phyloP scores from a whole-genome alignment of 495 filamentous ascomycete species.

The Hypoxylon lenormandii region DNA sequence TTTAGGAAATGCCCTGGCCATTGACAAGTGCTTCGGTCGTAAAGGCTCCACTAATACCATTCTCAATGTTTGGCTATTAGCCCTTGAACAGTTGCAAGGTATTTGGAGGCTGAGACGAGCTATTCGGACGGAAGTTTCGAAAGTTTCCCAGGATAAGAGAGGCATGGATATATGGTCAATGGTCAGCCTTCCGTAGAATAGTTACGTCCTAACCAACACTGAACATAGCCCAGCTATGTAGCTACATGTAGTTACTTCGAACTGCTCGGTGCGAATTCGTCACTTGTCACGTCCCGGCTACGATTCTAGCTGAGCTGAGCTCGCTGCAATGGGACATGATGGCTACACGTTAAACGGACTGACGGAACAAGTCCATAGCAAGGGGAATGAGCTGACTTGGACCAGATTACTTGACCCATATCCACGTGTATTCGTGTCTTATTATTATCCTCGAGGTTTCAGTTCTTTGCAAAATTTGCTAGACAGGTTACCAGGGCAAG shows the following conservation, averaged over 20 bases:
- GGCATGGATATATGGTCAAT: not conserved
- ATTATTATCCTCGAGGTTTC: constrained; percentile 26
- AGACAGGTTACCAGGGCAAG: constrained; percentile 5
- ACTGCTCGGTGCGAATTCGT: not conserved
- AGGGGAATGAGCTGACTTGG: constrained; percentile 39
- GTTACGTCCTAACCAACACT: not conserved
- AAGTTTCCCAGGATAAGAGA: constrained; percentile 20
- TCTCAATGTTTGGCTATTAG: constrained; percentile 36
- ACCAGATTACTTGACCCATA: constrained; percentile 37
- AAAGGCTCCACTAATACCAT: constrained; percentile 19
- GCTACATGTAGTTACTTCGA: not conserved
- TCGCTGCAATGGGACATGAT: constrained; percentile 17
- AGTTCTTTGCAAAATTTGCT: constrained; percentile 19
- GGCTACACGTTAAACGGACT: too few relatives aligned
- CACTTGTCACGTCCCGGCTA: not conserved
- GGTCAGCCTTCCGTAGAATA: constrained; percentile 23
- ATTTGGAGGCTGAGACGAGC: constrained; percentile 44
- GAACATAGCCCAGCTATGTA: not conserved
- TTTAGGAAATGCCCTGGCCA: constrained; percentile 35
- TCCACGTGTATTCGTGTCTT: constrained; percentile 43
- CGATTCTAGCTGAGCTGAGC: constrained; percentile 9
- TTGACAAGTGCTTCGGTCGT: constrained; percentile 15
- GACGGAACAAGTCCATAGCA: constrained; percentile 15
- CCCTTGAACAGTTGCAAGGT: constrained; percentile 37
- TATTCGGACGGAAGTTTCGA: constrained; percentile 48